Evolutionary conservation across 108 stramenopile species (phyloP), one percentile per base, ranked within the genome.

Genomic region (Pseudonitzschia pungens): DNA sequence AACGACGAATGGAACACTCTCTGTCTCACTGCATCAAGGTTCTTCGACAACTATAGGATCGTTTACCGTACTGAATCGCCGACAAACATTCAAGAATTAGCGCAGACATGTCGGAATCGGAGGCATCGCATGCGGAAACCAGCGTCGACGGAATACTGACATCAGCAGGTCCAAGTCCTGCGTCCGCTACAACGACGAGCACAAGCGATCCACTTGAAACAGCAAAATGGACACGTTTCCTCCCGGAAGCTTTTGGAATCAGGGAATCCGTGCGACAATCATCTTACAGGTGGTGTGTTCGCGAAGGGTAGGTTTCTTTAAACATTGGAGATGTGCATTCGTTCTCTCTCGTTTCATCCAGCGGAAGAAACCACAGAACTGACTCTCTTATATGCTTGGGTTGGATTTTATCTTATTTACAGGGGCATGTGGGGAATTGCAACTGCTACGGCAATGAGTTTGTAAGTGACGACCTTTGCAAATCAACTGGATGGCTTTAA

Each of bases 241-340:
- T 93, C 21, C 92, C 92, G 18, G 89, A 90, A 80, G 77, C 85
- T 20, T 86, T 87, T 69, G 92, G 92, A 28, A 89, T 93, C 41
- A 84, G 92, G 31, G 74, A 89, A 72, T 66, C 81, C 22, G 80
- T 90, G 8, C 84, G 84, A 74, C 68, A 81, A 53, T 86, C 84
- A 4, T 88, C 88, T 15, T 93, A 86, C 79, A 83, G 92, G 43
- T 90, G 92, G 89, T 93, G 92, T 75, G 87, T 87, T 14, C 77
- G 92, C 14, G 92, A 93, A 69, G 77, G 84, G 73, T 78, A 70
- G n/a, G 78, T 79, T 52, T 58, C 1, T 1, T 16, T 2, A 63
- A 40, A 28, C 4, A 6, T 14, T 33, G 32, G 4, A 40, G 15
- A 7, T 36, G 36, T 36, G 36, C 36, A 5, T 6, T 27, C 8